Evolutionary conservation across 2,329 filamentous ascomycete genomes (phyloP).

Genomic region (Trichoderma arundinaceum): DNA sequence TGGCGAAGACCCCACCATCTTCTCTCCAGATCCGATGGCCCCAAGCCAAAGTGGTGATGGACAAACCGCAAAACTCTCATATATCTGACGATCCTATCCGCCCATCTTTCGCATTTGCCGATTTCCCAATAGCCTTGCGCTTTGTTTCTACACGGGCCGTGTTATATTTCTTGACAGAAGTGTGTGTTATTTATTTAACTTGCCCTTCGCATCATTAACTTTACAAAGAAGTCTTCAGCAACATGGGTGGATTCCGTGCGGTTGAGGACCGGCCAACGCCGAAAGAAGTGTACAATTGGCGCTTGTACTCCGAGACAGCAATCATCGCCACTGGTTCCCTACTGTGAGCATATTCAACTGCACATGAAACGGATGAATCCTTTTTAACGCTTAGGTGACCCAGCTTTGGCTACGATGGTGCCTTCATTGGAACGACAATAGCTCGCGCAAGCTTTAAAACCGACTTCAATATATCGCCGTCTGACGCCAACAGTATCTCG

Average conservation of each 20-base stretch:
- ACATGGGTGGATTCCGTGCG: conserved; percentile 51
- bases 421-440: conserved; percentile 62
- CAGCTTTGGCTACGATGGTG: conserved; percentile 59
- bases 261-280: conserved; percentile 62
- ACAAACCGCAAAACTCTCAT: conserved; percentile 2
- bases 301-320: conserved; percentile 54
- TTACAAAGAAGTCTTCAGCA: conserved; percentile 1
- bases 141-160: neutral
- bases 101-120: neutral
- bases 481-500: conserved; percentile 42
- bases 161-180: neutral
- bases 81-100: conserved; percentile 16
- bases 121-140: neutral
- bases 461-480: conserved; percentile 46
- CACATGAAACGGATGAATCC: neutral
- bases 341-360: conserved; percentile 38
- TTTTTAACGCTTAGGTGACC: conserved; percentile 1
- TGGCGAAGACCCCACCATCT: conserved; percentile 26
- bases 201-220: neutral
- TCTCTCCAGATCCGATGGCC: conserved; percentile 21
- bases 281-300: conserved; percentile 60
- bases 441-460: conserved; percentile 54
- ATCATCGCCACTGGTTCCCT: conserved; percentile 56
- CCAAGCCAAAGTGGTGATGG: conserved; percentile 7
- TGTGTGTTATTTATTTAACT: neutral